Conservation (phyloP, 2,329 filamentous ascomycete species). For the Colletotrichum melonis region DNA sequence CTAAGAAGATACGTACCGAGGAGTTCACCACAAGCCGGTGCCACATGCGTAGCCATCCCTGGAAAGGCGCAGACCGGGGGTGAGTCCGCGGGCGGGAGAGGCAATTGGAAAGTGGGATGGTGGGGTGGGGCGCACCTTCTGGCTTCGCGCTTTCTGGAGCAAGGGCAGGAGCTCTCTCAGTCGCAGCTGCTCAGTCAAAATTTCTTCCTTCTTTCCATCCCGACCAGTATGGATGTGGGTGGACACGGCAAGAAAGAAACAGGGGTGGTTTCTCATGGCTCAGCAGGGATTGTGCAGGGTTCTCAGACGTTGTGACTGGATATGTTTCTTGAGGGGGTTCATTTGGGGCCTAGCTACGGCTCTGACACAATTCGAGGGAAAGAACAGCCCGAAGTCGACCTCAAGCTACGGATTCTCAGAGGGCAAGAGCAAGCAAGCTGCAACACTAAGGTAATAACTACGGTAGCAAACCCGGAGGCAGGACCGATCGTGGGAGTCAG, state of each 20-base stretch:
- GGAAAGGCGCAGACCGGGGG: slow-evolving; percentile 17
- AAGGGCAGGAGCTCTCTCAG: not conserved
- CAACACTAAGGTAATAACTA: not conserved
- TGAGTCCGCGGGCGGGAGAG: slow-evolving; percentile 27
- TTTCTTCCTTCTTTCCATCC: not conserved
- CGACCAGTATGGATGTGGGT: slow-evolving; percentile 25
- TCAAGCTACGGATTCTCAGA: not conserved
- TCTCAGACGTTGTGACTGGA: slow-evolving; percentile 29
- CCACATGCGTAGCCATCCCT: slow-evolving; percentile 27
- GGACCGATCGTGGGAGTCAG: not conserved
- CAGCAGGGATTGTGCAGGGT: slow-evolving; percentile 26
- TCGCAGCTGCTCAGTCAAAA: not conserved
- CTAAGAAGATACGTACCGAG: not conserved
- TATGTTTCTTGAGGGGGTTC: slow-evolving; percentile 29
- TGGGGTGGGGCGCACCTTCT: slow-evolving; percentile 2
- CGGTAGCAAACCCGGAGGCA: not conserved
- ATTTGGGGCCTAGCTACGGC: not conserved
- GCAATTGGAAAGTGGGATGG: slow-evolving; percentile 24
- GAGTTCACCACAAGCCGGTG: slow-evolving; percentile 1
- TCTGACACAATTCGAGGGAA: not conserved
- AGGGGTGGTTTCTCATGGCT: slow-evolving; percentile 30
- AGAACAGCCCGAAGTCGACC: not conserved
- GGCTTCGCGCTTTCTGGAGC: not conserved
- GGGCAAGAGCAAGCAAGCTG: not conserved
- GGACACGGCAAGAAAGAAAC: slow-evolving; percentile 1